These are phyloP conservation scores for Candida adriatica DNA, from an alignment of 805 yeast species.

Conservation along the genomic window DNA sequence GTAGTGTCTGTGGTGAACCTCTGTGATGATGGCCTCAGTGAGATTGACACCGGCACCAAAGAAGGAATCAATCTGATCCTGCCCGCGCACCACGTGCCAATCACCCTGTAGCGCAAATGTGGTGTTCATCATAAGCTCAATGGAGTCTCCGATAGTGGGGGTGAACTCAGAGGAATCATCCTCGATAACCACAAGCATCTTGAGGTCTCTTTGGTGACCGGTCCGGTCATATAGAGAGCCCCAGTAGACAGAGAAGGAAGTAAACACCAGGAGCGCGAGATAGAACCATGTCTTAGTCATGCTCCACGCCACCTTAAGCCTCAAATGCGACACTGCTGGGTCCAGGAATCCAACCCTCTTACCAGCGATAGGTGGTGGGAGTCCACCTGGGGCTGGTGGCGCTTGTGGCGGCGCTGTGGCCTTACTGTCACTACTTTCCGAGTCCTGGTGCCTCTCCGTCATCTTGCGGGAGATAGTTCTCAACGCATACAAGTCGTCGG, in stretches of 20 bases:
- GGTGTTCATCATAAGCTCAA: conserved; percentile 1
- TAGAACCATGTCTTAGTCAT: conserved; percentile 14
- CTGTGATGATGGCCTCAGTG: conserved; percentile 32
- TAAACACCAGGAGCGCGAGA: conserved; percentile 32
- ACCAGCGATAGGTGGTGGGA: conserved; percentile 3
- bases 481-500: conserved; percentile 4
- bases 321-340: conserved; percentile 8
- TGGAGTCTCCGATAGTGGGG: conserved; percentile 24
- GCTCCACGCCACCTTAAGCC: conserved; percentile 7
- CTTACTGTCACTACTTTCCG: conserved; percentile 1
- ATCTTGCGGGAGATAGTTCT: conserved; percentile 3
- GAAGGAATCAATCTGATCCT: conserved; percentile 20
- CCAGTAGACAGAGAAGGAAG: conserved; percentile 30
- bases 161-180: conserved; percentile 23
- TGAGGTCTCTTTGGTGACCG: conserved; percentile 20
- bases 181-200: conserved; percentile 28
- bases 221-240: conserved; percentile 29
- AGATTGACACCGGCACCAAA: conserved; percentile 18
- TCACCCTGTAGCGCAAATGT: conserved; percentile 29
- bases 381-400: conserved; percentile 2
- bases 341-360: conserved; percentile 15
- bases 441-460: conserved; percentile 2
- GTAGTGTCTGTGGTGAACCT: conserved; percentile 47
- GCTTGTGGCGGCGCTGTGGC: background rate
- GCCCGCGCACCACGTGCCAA: conserved; percentile 25